Evolutionary conservation across 768 basidiomycete species (phyloP).

Genomic region (Lyophyllum decastes): DNA sequence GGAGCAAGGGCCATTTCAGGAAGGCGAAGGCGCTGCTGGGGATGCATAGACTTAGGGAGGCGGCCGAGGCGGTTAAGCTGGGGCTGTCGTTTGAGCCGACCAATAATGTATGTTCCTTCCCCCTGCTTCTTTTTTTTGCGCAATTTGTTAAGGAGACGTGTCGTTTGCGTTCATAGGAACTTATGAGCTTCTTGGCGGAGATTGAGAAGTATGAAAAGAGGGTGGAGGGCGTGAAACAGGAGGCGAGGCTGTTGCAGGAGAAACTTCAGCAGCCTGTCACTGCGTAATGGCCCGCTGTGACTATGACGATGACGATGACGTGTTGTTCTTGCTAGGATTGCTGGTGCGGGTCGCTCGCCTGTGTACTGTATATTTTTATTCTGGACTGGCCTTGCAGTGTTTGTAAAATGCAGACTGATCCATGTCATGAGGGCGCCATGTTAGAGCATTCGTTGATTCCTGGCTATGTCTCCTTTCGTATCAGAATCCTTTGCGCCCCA

Average conservation of each 20-base stretch:
- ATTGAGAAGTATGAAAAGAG: constrained; percentile 21
- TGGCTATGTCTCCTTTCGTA: too few species aligned
- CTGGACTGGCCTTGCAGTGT: too few species aligned
- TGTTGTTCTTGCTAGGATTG: too few species aligned
- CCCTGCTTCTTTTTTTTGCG: too few species aligned
- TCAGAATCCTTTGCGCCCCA: too few species aligned
- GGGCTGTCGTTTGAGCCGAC: constrained; percentile 82
- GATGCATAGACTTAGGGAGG: constrained; percentile 68
- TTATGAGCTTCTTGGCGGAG: constrained; percentile 18
- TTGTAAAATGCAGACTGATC: too few species aligned
- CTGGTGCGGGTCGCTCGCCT: too few species aligned
- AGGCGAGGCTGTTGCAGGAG: constrained; percentile 1
- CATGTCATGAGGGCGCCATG: too few species aligned
- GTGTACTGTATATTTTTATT: background rate
- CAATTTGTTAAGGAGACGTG: too few species aligned
- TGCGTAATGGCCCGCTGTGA: too few species aligned
- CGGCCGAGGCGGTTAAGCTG: constrained; percentile 76
- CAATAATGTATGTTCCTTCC: constrained; percentile 35
- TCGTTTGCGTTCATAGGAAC: constrained; percentile 16
- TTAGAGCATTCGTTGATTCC: too few species aligned
- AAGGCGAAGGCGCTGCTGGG: constrained; percentile 87
- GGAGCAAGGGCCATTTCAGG: constrained; percentile 96
- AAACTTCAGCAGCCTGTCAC: constrained; percentile 8
- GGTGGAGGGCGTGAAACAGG: constrained; percentile 5
- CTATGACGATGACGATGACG: too few species aligned